Conservation (phyloP, 331 rosid genomes). For the Telfairia occidentalis region DNA sequence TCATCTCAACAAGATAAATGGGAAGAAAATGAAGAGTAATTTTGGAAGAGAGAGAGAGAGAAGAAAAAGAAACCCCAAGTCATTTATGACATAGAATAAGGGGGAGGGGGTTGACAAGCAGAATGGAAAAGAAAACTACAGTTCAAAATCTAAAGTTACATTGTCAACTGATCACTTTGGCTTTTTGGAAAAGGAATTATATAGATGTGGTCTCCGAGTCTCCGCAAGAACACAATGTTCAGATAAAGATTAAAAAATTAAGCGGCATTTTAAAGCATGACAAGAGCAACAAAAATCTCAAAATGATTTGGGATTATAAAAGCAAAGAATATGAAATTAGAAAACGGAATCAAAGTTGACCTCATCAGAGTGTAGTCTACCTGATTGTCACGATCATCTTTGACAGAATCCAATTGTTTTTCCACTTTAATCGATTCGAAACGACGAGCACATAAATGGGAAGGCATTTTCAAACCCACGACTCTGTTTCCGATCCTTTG, state of each 20-base stretch:
- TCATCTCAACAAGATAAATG: neutral
- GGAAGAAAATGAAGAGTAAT: too few species aligned
- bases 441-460: constrained; percentile 21
- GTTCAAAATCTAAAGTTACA: neutral
- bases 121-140: neutral
- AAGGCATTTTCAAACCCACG: neutral
- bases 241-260: neutral
- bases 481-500: constrained; percentile 11
- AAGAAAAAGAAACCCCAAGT: neutral
- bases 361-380: constrained; percentile 17
- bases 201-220: neutral
- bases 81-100: neutral
- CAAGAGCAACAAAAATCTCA: neutral
- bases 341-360: neutral
- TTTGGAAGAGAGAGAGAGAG: too few species aligned
- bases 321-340: neutral
- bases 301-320: neutral
- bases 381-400: constrained; percentile 27
- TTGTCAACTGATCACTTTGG: neutral
- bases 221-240: neutral
- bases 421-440: constrained; percentile 31
- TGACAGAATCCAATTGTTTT: constrained; percentile 15
- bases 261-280: neutral
- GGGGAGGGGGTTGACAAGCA: neutral
- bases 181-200: neutral